phyloP scores from a whole-genome alignment of 2,329 filamentous ascomycete species.

The Trichoderma hamatum region DNA sequence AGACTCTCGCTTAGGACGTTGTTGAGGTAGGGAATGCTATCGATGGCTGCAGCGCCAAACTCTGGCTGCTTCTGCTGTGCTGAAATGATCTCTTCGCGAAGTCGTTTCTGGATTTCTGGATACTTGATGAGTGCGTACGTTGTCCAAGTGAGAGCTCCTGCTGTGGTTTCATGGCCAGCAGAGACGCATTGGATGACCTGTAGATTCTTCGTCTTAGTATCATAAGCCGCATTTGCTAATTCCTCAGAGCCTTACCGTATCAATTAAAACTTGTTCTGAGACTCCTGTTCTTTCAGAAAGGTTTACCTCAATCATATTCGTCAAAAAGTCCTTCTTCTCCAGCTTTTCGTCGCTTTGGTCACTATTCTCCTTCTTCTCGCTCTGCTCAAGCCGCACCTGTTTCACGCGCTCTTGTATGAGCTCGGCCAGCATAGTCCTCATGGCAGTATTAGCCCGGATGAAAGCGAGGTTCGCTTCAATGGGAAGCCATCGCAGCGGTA shows the following conservation, averaged over 20 bases:
- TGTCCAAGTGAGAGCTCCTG: slow-evolving; percentile 48
- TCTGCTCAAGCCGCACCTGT: neutral
- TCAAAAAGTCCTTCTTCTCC: slow-evolving; percentile 14
- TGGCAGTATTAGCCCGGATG: slow-evolving; percentile 7
- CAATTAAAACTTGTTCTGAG: slow-evolving; percentile 7
- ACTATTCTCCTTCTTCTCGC: neutral
- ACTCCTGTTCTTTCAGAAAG: slow-evolving; percentile 1
- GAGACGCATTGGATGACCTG: slow-evolving; percentile 20
- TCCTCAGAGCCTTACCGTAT: neutral
- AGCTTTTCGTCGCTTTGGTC: neutral
- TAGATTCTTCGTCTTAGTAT: neutral
- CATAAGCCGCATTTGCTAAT: neutral
- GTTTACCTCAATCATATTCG: slow-evolving; percentile 18
- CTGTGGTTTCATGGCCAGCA: slow-evolving; percentile 50
- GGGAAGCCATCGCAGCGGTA: slow-evolving; percentile 26
- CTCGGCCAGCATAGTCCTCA: slow-evolving; percentile 20
- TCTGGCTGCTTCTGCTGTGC: slow-evolving; percentile 7
- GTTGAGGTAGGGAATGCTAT: slow-evolving; percentile 43
- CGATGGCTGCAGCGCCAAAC: slow-evolving; percentile 30
- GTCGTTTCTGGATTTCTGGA: slow-evolving; percentile 43
- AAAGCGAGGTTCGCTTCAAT: slow-evolving; percentile 19
- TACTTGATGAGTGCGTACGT: slow-evolving; percentile 46
- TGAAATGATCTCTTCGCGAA: slow-evolving; percentile 44
- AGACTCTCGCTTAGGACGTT: slow-evolving; percentile 50
- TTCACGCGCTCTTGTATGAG: slow-evolving; percentile 18